Conservation (phyloP, 1,139 yeast genomes). For the Taphrina wiesneri region DNA sequence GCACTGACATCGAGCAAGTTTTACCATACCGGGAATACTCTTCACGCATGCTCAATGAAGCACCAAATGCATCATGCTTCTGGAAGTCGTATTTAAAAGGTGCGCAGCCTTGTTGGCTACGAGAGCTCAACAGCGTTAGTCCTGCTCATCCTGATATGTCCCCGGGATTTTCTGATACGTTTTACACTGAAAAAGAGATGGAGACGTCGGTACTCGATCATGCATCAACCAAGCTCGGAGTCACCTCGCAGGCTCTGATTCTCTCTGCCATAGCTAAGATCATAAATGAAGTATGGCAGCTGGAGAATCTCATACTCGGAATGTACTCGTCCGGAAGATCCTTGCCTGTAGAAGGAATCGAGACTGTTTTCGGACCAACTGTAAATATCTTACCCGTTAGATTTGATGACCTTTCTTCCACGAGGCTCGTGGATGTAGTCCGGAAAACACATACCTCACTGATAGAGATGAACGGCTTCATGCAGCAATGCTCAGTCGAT, state of each 20-base stretch:
- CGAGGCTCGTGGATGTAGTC: constrained; percentile 13
- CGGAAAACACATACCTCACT: background rate
- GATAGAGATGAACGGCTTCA: constrained; percentile 21
- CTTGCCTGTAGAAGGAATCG: constrained; percentile 26
- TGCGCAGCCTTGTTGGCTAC: background rate
- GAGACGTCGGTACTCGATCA: background rate
- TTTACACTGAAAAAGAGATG: background rate
- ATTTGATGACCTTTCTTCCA: background rate
- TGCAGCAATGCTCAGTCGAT: constrained; percentile 15
- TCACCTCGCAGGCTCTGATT: constrained; percentile 36
- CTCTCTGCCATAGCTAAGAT: constrained; percentile 37
- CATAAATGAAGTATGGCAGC: background rate
- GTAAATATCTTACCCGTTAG: constrained; percentile 41
- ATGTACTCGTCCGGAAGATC: constrained; percentile 42
- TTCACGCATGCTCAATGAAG: background rate
- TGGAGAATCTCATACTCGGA: constrained; percentile 37
- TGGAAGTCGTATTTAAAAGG: constrained; percentile 15
- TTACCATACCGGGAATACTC: constrained; percentile 21
- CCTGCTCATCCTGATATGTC: background rate
- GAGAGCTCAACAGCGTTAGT: background rate
- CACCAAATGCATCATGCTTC: background rate
- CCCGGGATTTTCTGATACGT: background rate
- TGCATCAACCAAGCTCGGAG: constrained; percentile 4
- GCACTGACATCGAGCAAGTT: background rate
- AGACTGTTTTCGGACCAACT: constrained; percentile 38